Percentiles rank a stretch among this genome's conserved stretches.
Evolutionary conservation across 192 early-diverging fungal species (phyloP).

Genomic region (Dimargaris cristalligena): DNA sequence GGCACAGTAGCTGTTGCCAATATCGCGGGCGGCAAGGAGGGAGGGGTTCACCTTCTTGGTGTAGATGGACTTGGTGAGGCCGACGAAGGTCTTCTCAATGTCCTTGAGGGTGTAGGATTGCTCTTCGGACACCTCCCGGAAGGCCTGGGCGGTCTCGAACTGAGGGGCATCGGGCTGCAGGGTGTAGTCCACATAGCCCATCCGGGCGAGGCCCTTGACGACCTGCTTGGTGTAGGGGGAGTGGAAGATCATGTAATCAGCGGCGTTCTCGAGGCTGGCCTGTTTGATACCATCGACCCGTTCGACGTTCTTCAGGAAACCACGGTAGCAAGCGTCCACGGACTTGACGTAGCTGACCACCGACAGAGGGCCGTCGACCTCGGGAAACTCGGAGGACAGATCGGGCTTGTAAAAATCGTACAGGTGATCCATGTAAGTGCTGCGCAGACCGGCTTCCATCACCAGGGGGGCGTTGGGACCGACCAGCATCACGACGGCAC

Average conservation of each 20-base stretch:
- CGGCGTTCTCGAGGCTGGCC: conserved; percentile 21
- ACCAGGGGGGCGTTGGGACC: conserved; percentile 88
- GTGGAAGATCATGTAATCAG: conserved; percentile 84
- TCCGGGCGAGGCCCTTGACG: conserved; percentile 80
- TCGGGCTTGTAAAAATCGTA: conserved; percentile 99
- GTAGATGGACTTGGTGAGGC: conserved; percentile 55
- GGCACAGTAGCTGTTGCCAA: conserved; percentile 89
- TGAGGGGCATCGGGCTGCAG: conserved; percentile 47
- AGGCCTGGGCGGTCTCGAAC: conserved; percentile 31
- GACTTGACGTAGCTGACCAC: conserved; percentile 84
- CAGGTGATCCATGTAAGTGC: conserved; percentile 90
- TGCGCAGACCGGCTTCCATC: conserved; percentile 72
- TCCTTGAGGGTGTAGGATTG: conserved; percentile 74
- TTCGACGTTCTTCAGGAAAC: conserved; percentile 63
- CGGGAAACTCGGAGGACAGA: conserved; percentile 91
- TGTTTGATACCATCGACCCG: conserved; percentile 14
- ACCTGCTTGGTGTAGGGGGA: conserved; percentile 97
- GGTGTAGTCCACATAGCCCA: conserved; percentile 84
- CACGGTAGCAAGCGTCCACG: conserved; percentile 73
- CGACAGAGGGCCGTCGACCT: conserved; percentile 89
- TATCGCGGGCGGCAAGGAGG: conserved; percentile 65
- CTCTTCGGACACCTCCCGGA: conserved; percentile 39
- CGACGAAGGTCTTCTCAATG: conserved; percentile 83
- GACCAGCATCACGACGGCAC: conserved; percentile 78
- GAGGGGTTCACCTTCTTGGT: conserved; percentile 58